Base-by-base conservation (phyloP, 2,329 filamentous ascomycete genomes). In the Aspergillus sp. region DNA sequence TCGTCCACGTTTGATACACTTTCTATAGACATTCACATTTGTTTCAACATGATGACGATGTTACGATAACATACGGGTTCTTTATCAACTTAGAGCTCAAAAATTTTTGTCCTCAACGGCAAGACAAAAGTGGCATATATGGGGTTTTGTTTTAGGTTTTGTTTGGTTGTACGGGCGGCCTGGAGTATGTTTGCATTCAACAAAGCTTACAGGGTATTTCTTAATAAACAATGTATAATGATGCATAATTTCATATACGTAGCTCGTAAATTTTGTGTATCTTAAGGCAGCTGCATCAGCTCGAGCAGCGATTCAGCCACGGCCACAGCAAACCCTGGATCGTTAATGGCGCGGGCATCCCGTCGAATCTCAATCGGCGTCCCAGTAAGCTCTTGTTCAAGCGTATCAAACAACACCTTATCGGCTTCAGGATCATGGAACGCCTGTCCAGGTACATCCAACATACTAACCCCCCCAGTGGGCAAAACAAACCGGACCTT, bases 41-140 rank as follows among this genome's bases (percentile, higher is more conserved):
- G 66, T 69, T 69, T 68, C 75, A 79, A 78, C 75, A 79, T 74
- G 74, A 77, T 73, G 67, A 81, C 75, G 77, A 81, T 69, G 73
- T 74, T 69, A 81, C 77, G 78, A 66, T 60, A 80, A 76, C 72
- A 73, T 75, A 74, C 70, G 63, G 53, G 63, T 64, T 66, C 61
- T 68, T 60, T 55, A 63, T 67, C 63, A 65, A 68, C 62, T 65
- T 57, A 60, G 66, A 64, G 62, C 65, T 63, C 65, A 75, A 77
- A 77, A 74, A 68, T 63, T 72, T 74, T 70, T 70, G 73, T 76
- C 78, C 81, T 82, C 79, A 83, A 82, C 80, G 77, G 79, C 79
- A 81, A 63, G 43, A 64, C 62, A 66, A 68, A 67, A 61, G 58
- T 60, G 57, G 63, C 60, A 64, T 66, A 59, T 56, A 56, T 55